phyloP scores from a whole-genome alignment of 1,284 basidiomycete genomes.

The Boletus smithii region DNA sequence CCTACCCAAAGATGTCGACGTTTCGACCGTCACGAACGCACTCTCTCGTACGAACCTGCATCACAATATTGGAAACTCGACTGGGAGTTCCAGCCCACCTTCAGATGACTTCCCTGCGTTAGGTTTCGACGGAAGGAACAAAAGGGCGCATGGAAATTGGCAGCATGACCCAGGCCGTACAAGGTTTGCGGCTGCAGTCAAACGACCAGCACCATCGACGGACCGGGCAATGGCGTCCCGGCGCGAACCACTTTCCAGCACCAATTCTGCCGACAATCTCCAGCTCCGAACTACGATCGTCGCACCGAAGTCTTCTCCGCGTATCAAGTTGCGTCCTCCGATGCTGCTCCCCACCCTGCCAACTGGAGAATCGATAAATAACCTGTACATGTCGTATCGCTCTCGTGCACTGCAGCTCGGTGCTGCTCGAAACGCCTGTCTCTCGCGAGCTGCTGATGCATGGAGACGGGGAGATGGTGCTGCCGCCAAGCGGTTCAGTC shows the following conservation, averaged over 20 bases:
- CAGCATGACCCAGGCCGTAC: conserved; percentile 76
- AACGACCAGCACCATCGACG: conserved; percentile 45
- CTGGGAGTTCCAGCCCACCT: conserved; percentile 43
- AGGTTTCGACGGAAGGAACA: conserved; percentile 43
- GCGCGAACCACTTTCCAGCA: conserved; percentile 51
- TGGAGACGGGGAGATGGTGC: conserved; percentile 94
- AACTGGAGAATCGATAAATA: conserved; percentile 77
- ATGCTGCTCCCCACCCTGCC: conserved; percentile 83
- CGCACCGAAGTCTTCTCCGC: conserved; percentile 80
- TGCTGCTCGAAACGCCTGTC: conserved; percentile 88
- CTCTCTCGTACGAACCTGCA: conserved; percentile 68
- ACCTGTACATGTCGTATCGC: conserved; percentile 85
- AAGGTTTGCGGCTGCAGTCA: conserved; percentile 80
- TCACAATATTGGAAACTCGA: conserved; percentile 35
- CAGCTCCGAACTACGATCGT: conserved; percentile 66
- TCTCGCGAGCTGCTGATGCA: conserved; percentile 94
- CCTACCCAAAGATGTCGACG: conserved; percentile 76
- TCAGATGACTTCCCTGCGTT: conserved; percentile 88
- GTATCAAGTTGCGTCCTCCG: conserved; percentile 80
- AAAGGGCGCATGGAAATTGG: conserved; percentile 40
- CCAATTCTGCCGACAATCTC: conserved; percentile 55
- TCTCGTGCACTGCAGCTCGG: conserved; percentile 85
- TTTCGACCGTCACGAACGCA: conserved; percentile 63
- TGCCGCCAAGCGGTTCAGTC: conserved; percentile 88
- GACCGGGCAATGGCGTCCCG: conserved; percentile 44